Conservation (phyloP, 2,329 filamentous ascomycete species). For the Blumeriella jaapii region DNA sequence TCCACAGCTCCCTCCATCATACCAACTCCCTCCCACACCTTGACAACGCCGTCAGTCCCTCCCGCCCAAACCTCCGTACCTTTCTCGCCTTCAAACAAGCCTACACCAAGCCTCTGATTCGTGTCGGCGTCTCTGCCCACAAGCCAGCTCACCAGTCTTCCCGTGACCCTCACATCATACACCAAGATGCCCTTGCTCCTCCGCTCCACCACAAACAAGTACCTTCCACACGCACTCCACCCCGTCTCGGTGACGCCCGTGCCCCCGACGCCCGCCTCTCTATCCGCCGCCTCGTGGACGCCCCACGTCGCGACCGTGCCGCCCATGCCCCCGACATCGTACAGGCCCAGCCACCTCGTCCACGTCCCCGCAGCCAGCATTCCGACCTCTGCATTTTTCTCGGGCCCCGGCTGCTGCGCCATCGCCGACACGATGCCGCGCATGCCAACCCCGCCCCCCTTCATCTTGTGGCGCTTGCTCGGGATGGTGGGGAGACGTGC, state of each 20-base stretch:
- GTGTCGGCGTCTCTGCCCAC: slow-evolving; percentile 37
- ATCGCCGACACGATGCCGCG: slow-evolving; percentile 49
- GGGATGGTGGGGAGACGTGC: slow-evolving; percentile 48
- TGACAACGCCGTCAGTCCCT: slow-evolving; percentile 40
- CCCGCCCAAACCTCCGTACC: slow-evolving; percentile 55
- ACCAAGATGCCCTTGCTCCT: slow-evolving; percentile 43
- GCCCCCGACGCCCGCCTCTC: slow-evolving; percentile 40
- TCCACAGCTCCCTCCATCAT: slow-evolving; percentile 30
- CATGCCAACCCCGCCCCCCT: slow-evolving; percentile 52
- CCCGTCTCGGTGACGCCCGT: slow-evolving; percentile 49
- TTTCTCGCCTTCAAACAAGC: slow-evolving; percentile 38
- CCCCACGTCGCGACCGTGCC: slow-evolving; percentile 47
- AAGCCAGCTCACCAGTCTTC: slow-evolving; percentile 43
- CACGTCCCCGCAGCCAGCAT: slow-evolving; percentile 51
- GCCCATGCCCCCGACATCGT: slow-evolving; percentile 45
- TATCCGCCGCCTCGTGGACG: slow-evolving; percentile 43
- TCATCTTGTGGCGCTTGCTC: slow-evolving; percentile 44
- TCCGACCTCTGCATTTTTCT: slow-evolving; percentile 18
- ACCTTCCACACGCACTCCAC: slow-evolving; percentile 53
- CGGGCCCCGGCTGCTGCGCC: slow-evolving; percentile 32
- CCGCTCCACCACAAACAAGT: slow-evolving; percentile 51
- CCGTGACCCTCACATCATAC: slow-evolving; percentile 50
- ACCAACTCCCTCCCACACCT: slow-evolving; percentile 48
- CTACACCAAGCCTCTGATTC: slow-evolving; percentile 45
- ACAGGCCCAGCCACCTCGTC: slow-evolving; percentile 51